Conservation (phyloP, 2,329 filamentous ascomycete species). For the Penicillium freii region DNA sequence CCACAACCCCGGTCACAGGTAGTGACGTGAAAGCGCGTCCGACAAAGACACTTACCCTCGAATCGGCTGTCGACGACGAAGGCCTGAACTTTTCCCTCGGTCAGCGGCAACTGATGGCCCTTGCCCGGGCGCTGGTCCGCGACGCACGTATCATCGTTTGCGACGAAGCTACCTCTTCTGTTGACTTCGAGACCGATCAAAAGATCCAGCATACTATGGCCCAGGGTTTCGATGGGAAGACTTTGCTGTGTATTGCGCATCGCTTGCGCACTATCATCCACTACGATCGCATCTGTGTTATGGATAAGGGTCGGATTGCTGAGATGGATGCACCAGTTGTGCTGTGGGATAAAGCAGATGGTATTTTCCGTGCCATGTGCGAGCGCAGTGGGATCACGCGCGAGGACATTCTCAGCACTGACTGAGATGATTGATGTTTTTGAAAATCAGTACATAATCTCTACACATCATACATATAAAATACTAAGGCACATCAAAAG, state of each 20-base stretch:
- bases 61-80: slow-evolving; percentile 85
- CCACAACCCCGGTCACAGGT: slow-evolving; percentile 33
- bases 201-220: slow-evolving; percentile 92
- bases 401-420: slow-evolving; percentile 36
- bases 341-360: slow-evolving; percentile 66
- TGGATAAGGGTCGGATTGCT: slow-evolving; percentile 84
- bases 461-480: background rate
- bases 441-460: background rate
- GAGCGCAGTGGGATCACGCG: slow-evolving; percentile 73
- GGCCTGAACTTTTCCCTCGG: slow-evolving; percentile 94
- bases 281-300: slow-evolving; percentile 94
- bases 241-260: slow-evolving; percentile 89
- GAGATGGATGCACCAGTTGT: slow-evolving; percentile 77
- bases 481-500: background rate
- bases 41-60: slow-evolving; percentile 51
- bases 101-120: slow-evolving; percentile 91
- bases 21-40: slow-evolving; percentile 42
- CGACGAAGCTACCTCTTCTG: slow-evolving; percentile 89
- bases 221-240: slow-evolving; percentile 78
- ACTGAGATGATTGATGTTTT: slow-evolving; percentile 7
- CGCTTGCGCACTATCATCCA: slow-evolving; percentile 86
- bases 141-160: slow-evolving; percentile 90
- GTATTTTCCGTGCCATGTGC: slow-evolving; percentile 88
- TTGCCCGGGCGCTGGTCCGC: slow-evolving; percentile 85
- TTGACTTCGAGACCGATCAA: slow-evolving; percentile 95